phyloP scores from a whole-genome alignment of 306 rosid genomes.

The Cyclanthera cordifolia region DNA sequence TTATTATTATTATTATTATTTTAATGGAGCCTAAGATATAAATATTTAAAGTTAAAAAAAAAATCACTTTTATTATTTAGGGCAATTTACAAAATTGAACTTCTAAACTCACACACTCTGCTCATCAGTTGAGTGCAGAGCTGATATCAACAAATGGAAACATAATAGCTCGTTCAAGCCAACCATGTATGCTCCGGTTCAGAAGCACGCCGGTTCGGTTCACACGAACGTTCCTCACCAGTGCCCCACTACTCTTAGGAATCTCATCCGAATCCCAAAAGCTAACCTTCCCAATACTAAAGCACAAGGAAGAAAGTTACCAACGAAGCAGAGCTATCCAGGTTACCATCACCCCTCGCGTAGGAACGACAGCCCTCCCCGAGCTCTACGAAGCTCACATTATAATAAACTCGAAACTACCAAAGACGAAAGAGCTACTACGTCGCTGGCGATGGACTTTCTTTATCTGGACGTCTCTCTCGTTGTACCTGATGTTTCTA shows the following conservation, averaged over 20 bases:
- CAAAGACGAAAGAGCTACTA: constrained; percentile 49
- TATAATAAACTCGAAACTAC: constrained; percentile 39
- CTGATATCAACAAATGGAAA: constrained; percentile 39
- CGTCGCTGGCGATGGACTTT: constrained; percentile 71
- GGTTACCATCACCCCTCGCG: constrained; percentile 47
- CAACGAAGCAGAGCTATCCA: constrained; percentile 45
- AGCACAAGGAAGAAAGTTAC: constrained; percentile 45
- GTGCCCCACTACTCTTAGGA: constrained; percentile 59
- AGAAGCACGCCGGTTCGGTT: constrained; percentile 58
- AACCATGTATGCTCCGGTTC: constrained; percentile 64
- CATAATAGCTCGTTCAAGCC: constrained; percentile 46
- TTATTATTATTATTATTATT: no score
- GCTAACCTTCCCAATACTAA: constrained; percentile 28
- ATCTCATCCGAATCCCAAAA: constrained; percentile 50
- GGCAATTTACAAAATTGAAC: neutral
- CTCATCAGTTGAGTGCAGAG: constrained; percentile 52
- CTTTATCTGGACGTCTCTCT: constrained; percentile 57
- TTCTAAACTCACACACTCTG: neutral
- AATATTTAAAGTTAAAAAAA: no score
- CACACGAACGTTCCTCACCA: constrained; percentile 39
- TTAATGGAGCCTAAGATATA: no score
- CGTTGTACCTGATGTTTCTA: constrained; percentile 34
- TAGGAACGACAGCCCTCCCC: constrained; percentile 51
- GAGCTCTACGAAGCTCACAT: constrained; percentile 60
- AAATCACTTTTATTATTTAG: no score